Conservation (phyloP, 2,329 filamentous ascomycete species). For the Fusarium sp. region DNA sequence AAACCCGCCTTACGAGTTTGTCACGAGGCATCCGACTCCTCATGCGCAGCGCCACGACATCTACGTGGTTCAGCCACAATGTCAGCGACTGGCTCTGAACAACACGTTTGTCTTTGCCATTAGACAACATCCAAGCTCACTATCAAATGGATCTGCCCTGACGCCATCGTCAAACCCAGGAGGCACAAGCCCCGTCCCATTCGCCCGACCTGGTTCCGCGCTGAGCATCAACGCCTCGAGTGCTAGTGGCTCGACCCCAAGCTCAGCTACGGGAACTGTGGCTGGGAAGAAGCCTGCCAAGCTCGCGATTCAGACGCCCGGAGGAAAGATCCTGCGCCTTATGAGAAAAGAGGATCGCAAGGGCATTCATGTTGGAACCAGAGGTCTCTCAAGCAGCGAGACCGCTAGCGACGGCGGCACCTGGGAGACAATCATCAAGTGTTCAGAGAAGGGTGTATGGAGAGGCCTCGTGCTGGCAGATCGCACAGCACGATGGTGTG, state of each 20-base stretch:
- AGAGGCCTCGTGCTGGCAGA: constrained; percentile 85
- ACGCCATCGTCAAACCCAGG: constrained; percentile 63
- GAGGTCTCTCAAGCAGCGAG: constrained; percentile 60
- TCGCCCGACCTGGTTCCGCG: constrained; percentile 70
- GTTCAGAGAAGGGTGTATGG: constrained; percentile 85
- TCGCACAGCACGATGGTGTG: constrained; percentile 87
- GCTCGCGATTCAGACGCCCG: constrained; percentile 92
- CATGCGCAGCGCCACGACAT: constrained; percentile 98
- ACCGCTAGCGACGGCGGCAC: constrained; percentile 76
- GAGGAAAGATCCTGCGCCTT: constrained; percentile 91
- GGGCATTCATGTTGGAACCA: constrained; percentile 62
- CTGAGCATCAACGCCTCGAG: constrained; percentile 74
- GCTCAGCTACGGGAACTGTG: constrained; percentile 64
- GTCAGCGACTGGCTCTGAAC: constrained; percentile 86
- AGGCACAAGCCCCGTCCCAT: constrained; percentile 69
- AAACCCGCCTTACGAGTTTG: constrained; percentile 94
- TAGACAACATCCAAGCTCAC: constrained; percentile 85
- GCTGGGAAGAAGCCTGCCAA: constrained; percentile 88
- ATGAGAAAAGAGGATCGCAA: constrained; percentile 82
- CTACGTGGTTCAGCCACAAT: constrained; percentile 97
- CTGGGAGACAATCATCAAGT: constrained; percentile 94
- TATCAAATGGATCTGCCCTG: constrained; percentile 52
- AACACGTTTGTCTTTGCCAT: constrained; percentile 99
- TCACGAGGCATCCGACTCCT: constrained; percentile 92
- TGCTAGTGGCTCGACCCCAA: constrained; percentile 68